phyloP scores from a whole-genome alignment of 768 basidiomycete species.

The Phallus indusiatus region DNA sequence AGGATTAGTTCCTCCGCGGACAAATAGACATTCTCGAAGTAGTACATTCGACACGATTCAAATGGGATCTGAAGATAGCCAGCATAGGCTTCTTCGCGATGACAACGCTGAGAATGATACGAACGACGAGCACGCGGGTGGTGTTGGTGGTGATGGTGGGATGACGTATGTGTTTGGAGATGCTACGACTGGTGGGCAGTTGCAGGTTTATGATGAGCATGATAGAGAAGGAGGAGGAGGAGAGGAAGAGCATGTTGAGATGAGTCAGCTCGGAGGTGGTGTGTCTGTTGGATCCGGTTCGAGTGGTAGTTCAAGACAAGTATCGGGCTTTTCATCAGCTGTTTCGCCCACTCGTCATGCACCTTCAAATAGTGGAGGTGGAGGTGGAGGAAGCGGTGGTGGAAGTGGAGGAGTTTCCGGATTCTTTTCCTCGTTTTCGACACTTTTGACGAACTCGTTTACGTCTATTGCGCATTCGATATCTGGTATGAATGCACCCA shows the following conservation, averaged over 20 bases:
- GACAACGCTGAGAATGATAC: neutral
- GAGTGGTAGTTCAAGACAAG: too few relatives aligned
- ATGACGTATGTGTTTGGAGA: neutral
- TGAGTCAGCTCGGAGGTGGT: neutral
- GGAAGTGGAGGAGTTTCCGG: too few relatives aligned
- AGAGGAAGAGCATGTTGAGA: neutral
- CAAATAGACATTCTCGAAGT: neutral
- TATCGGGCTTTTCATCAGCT: too few relatives aligned
- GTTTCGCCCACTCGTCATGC: too few relatives aligned
- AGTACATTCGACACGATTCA: neutral
- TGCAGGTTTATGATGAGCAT: neutral
- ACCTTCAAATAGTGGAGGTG: too few relatives aligned
- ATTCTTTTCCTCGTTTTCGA: neutral
- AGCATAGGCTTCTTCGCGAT: neutral
- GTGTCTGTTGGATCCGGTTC: neutral
- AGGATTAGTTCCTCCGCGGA: neutral
- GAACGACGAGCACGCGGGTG: neutral
- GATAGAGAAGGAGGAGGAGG: neutral
- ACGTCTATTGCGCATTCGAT: neutral
- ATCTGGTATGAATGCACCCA: neutral
- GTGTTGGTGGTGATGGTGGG: neutral
- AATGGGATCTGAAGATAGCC: slow-evolving; percentile 2
- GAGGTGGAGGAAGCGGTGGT: too few relatives aligned
- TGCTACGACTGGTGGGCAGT: neutral
- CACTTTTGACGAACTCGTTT: neutral